phyloP scores from a whole-genome alignment of 495 filamentous ascomycete species.

The Lasiosphaeris hirsuta region DNA sequence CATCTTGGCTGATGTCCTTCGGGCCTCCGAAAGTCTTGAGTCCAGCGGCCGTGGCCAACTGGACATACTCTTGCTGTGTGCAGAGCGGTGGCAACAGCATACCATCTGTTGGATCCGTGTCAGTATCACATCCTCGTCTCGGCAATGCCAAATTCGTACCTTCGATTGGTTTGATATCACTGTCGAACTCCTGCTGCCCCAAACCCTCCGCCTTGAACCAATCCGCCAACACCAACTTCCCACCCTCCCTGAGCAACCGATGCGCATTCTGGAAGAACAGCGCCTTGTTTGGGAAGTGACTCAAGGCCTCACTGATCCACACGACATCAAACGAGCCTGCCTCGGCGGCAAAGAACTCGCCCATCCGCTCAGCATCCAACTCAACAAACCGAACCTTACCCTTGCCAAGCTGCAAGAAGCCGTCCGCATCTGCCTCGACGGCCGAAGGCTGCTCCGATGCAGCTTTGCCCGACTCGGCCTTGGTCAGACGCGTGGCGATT shows the following conservation, averaged over 20 bases:
- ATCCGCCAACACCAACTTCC: conserved; percentile 53
- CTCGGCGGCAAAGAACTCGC: conserved; percentile 40
- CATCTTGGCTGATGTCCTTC: conserved; percentile 54
- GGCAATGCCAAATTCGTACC: conserved; percentile 21
- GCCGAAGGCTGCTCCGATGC: background rate
- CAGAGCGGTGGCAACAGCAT: conserved; percentile 56
- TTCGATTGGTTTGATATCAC: conserved; percentile 56
- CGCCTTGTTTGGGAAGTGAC: conserved; percentile 54
- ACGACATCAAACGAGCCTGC: conserved; percentile 46
- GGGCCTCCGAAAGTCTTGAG: conserved; percentile 39
- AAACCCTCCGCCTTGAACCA: conserved; percentile 52
- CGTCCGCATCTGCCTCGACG: conserved; percentile 13
- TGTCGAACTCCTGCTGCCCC: conserved; percentile 38
- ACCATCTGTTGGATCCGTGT: conserved; percentile 37
- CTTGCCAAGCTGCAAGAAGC: conserved; percentile 32
- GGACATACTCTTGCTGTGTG: conserved; percentile 47
- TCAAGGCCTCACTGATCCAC: conserved; percentile 58
- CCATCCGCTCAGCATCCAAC: conserved; percentile 58
- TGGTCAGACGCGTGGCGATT: conserved; percentile 44
- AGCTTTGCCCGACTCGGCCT: conserved; percentile 27
- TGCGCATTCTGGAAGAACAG: conserved; percentile 52
- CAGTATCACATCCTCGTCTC: background rate
- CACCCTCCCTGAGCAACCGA: conserved; percentile 37
- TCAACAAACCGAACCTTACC: conserved; percentile 51
- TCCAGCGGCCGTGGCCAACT: conserved; percentile 43